Evolutionary conservation across 2,329 filamentous ascomycete genomes (phyloP).

Genomic region (Neodidymelliopsis sp.): DNA sequence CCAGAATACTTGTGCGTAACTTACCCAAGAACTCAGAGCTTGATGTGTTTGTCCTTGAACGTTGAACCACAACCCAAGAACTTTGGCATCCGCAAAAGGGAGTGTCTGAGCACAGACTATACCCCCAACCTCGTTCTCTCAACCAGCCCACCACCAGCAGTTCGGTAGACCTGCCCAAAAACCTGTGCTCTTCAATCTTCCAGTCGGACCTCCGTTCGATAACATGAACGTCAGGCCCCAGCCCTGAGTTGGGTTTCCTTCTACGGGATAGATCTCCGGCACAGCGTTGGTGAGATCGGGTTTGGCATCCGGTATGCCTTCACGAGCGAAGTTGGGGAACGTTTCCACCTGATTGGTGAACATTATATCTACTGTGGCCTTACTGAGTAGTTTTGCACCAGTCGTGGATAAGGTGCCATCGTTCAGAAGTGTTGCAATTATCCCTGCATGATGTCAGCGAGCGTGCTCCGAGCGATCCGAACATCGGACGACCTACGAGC

Average conservation of each 20-base stretch:
- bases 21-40: constrained; percentile 7
- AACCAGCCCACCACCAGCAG: constrained; percentile 67
- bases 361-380: constrained; percentile 68
- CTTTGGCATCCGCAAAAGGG: constrained; percentile 40
- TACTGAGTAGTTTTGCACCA: constrained; percentile 60
- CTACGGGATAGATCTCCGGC: constrained; percentile 58
- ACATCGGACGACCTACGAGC: constrained; percentile 53
- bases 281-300: constrained; percentile 59
- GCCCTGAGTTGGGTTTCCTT: constrained; percentile 62
- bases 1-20: too few species aligned
- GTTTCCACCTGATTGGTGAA: constrained; percentile 67
- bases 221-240: constrained; percentile 70
- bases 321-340: constrained; percentile 60
- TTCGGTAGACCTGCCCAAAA: constrained; percentile 69
- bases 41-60: constrained; percentile 37
- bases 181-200: constrained; percentile 51
- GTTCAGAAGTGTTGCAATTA: constrained; percentile 69
- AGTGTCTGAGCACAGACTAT: constrained; percentile 42
- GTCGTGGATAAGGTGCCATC: constrained; percentile 67
- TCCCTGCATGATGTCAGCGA: constrained; percentile 50
- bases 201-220: constrained; percentile 40
- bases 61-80: constrained; percentile 32
- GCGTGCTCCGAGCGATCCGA: neutral
- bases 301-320: constrained; percentile 57
- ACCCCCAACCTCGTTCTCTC: constrained; percentile 63